Evolutionary conservation across 768 basidiomycete genomes (phyloP), one percentile per base, ranked within the genome.

Genomic region (Naganishia kalamii): DNA sequence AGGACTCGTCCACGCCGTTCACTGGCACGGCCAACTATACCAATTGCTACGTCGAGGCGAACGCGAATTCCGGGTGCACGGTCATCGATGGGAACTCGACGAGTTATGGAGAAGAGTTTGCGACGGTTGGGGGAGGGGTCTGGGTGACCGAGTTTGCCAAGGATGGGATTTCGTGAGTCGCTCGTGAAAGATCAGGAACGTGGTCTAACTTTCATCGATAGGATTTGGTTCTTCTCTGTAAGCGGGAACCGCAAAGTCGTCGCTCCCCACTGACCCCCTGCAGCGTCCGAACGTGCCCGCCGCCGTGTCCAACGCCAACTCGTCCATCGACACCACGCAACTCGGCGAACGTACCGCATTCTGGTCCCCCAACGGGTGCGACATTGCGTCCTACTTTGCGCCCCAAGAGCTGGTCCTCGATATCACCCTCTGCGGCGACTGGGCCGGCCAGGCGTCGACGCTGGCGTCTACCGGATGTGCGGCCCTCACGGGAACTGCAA

Each of bases 341-440:
- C 73, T 75, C 57, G 88, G 89, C 13, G 81, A 79, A n/a, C 88
- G 89, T 0, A 81, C 84, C 2, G 87, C 83, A 0, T 86, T 87
- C 70, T 90, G 85, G 83, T 83, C 85, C 4, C 76, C 82, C 1
- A 79, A 80, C 17, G 80, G 81, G 25, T 90, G 89, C 76, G 70
- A 75, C 68, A 82, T 82, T 51, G 49, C 43, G 32, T 60, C 66
- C 12, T 74, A 67, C 64, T 81, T 81, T 52, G 62, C 63, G 7
- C 68, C 74, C 65, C 72, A 77, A 71, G 72, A 62, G 27, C 57
- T 73, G 44, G 68, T 70, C 19, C 25, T 68, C n/a, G 65, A 71
- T 52, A 66, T 65, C 37, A 49, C 61, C 10, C 80, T 85, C 87
- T 85, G 74, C 66, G 84, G 65, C 67, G 81, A 81, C 65, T 83